Base-by-base conservation (phyloP, 2,329 filamentous ascomycete species). In the Botryotinia convoluta region DNA sequence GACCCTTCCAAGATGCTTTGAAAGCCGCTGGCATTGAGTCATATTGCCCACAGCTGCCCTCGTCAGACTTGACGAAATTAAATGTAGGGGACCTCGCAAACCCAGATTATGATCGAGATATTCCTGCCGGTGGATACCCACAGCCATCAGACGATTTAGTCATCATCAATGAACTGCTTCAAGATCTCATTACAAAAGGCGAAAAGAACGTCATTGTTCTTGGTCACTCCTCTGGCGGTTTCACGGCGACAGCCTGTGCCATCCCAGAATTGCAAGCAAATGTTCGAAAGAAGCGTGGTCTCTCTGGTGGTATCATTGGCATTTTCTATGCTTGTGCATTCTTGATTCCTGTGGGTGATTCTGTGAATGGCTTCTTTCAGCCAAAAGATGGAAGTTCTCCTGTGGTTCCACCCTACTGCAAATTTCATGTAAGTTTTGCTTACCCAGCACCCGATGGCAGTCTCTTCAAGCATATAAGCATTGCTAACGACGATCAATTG, bases 291-390 rank as follows among this genome's bases (percentile, higher is more conserved):
- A 32, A 60, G 12, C 1, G 29, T 9, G 51, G 67, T 32, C 51
- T 69, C 10, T 6, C 8, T 2, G 67, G 67, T 22, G 67, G 67
- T 32, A 35, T 69, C 4, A 44, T 69, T 26, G 51, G 67, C 0
- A 60, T 69, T 1, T 69, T 60, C 48, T 69, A 69, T 59, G 37
- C 35, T 8, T 69, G 51, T 44, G 67, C 22, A 26, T 69, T 69
- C 35, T 44, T 69, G 51, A 69, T 69, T 26, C 67, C 67, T 2
- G 14, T 69, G 4, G 59, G 32, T 7, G 69, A 71, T n/a, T 62
- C 57, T 63, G 69, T 71, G 18, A 32, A 71, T 29, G 35, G 29
- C 10, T 71, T 71, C 57, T 71, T 71, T 39, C 42, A 54, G 57
- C 69, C 44, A 26, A 71, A 71, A 29, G 69, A 71, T 54, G 39